These are phyloP conservation scores for Talaromyces sp. DNA, from an alignment of 2,329 filamentous ascomycete genomes.

Conservation along the genomic window DNA sequence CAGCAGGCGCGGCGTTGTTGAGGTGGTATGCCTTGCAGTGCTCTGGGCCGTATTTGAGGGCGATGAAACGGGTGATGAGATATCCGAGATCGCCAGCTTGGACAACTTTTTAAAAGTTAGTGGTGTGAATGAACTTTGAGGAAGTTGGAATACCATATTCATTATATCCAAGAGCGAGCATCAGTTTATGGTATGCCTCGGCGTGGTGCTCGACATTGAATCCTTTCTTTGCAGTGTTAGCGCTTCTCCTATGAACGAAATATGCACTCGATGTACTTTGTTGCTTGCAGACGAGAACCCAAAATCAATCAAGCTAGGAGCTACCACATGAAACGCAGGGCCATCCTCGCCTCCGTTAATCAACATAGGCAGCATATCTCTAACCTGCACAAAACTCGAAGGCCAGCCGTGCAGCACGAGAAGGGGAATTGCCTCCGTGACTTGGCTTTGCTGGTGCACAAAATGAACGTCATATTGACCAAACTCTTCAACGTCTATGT, in stretches of 20 bases:
- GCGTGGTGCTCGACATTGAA: constrained; percentile 2
- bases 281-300: constrained; percentile 3
- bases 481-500: not conserved
- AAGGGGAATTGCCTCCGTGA: not conserved
- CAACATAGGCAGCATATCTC: constrained; percentile 1
- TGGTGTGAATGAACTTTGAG: not conserved
- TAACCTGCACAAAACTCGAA: constrained; percentile 1
- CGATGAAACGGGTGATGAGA: not conserved
- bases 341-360: not conserved
- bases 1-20: constrained; percentile 1
- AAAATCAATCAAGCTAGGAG: constrained; percentile 3
- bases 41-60: not conserved
- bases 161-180: constrained; percentile 1
- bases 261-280: not conserved
- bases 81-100: constrained; percentile 2
- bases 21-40: constrained; percentile 4
- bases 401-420: constrained; percentile 7
- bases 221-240: not conserved
- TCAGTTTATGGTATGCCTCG: constrained; percentile 5
- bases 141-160: not conserved
- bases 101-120: not conserved
- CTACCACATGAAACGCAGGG: constrained; percentile 2
- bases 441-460: not conserved
- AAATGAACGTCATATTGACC: constrained; percentile 1
- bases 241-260: not conserved